Base-by-base conservation (phyloP, 352 stramenopile genomes). In the Phytophthora foliorum region DNA sequence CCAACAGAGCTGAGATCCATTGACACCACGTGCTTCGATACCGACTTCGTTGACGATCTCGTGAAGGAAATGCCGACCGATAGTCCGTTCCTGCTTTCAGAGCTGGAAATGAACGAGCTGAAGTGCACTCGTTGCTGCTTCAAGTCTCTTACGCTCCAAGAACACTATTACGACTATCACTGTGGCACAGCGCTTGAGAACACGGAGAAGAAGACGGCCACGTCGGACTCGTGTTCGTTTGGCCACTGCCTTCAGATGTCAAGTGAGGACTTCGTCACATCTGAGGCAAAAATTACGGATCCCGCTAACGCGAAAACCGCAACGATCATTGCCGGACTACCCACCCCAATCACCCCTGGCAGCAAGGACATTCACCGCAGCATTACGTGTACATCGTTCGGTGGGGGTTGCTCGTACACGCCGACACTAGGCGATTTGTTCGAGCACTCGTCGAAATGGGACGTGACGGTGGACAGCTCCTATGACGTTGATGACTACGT, bases 141-240 rank as follows among this genome's bases (percentile, higher is more conserved):
- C 4, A 72, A 75, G 55, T 49, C 41, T 2, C 36, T 24, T 5
- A 72, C 48, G 11, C 67, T 75, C 1, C 24, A 60, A 14, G 62
- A 72, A 14, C 59, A 64, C 22, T 71, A 67, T 9, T 72, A 75
- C 25, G 61, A 71, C n/a, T 75, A 64, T 56, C 56, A 63, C 14
- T 75, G 67, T 17, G 56, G 61, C 11, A 57, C 41, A 3, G 16
- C 36, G 9, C 8, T 31, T 11, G 27, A 25, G 3, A 22, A 58
- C 10, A 55, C 60, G 3, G 54, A 57, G 9, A 48, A 63, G 61
- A 57, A 67, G 16, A 52, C 36, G 4, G 31, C 44, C 3, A 49
- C 39, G 4, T 60, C 53, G 24, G 67, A 71, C 27, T 24, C 49
- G 9, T 75, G 67, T 29, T 38, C 39, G 5, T 75, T 71, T 17